Conservation (phyloP, 192 early-diverging fungal species). For the Dissophora globulifera region DNA sequence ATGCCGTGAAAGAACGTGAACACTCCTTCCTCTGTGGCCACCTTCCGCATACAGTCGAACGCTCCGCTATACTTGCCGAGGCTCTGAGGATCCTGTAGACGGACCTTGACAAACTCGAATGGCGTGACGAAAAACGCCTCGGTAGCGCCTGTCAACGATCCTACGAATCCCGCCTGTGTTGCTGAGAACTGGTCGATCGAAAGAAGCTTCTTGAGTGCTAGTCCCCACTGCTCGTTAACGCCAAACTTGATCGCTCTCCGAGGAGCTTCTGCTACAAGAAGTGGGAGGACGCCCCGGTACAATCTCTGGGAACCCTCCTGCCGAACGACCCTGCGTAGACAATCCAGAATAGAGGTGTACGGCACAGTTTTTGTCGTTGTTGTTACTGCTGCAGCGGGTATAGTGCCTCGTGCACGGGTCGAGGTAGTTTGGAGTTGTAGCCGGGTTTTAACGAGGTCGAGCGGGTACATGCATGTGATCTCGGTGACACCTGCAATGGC, state of each 20-base stretch:
- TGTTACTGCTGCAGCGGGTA: not conserved
- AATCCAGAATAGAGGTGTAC: conserved; percentile 88
- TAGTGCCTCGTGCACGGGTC: too few relatives aligned
- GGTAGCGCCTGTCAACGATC: conserved; percentile 86
- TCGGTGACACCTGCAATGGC: conserved; percentile 84
- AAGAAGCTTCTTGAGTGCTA: conserved; percentile 74
- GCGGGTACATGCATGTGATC: conserved; percentile 89
- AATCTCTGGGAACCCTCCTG: conserved; percentile 77
- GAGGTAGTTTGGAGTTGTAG: conserved; percentile 71
- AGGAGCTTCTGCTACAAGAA: conserved; percentile 92
- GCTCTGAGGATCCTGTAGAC: conserved; percentile 78
- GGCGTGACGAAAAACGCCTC: conserved; percentile 88
- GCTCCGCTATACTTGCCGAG: conserved; percentile 82
- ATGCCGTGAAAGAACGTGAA: conserved; percentile 86
- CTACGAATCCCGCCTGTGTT: conserved; percentile 80
- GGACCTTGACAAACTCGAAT: conserved; percentile 92
- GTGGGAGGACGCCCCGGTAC: conserved; percentile 89
- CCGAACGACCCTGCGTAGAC: conserved; percentile 87
- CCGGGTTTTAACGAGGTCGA: conserved; percentile 94
- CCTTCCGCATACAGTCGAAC: conserved; percentile 76
- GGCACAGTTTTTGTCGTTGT: not conserved
- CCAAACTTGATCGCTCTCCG: conserved; percentile 95
- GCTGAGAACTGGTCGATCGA: conserved; percentile 78
- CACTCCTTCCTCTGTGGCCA: conserved; percentile 79
- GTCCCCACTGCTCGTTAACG: conserved; percentile 84